A percentile compares a stretch with the other conserved stretches of the same genome.
These are phyloP conservation scores for Backusella liffmaniae DNA, from an alignment of 192 early-diverging fungal species.

Conservation along the genomic window DNA sequence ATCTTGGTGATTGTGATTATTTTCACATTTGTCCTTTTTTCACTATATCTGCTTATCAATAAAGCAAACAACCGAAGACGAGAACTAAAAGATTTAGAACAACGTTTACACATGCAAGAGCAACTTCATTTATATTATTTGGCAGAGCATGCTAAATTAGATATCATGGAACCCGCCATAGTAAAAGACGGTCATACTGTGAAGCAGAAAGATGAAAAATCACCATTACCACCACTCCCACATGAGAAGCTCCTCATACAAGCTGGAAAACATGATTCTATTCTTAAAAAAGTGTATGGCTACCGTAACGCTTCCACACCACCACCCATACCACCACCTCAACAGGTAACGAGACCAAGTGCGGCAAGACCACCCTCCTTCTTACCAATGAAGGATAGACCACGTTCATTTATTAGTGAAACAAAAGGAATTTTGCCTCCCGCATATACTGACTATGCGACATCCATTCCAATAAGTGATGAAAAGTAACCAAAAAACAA, in stretches of 20 bases:
- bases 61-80: constrained; percentile 9
- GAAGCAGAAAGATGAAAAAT: background rate
- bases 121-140: background rate
- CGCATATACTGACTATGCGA: background rate
- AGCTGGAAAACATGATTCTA: background rate
- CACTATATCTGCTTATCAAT: constrained; percentile 1
- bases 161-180: background rate
- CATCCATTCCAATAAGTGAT: constrained; percentile 7
- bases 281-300: constrained; percentile 11
- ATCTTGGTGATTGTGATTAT: constrained; percentile 10
- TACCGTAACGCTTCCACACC: background rate
- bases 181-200: background rate
- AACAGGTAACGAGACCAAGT: constrained; percentile 12
- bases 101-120: constrained; percentile 6
- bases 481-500: background rate
- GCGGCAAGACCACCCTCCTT: constrained; percentile 1
- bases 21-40: background rate
- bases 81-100: background rate
- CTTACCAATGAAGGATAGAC: constrained; percentile 14
- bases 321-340: background rate
- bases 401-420: constrained; percentile 1
- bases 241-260: background rate
- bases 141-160: background rate
- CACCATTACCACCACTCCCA: background rate
- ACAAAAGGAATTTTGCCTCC: background rate